These are phyloP conservation scores for Hypholoma fasciculare DNA, from an alignment of 768 basidiomycete species.

Conservation along the genomic window DNA sequence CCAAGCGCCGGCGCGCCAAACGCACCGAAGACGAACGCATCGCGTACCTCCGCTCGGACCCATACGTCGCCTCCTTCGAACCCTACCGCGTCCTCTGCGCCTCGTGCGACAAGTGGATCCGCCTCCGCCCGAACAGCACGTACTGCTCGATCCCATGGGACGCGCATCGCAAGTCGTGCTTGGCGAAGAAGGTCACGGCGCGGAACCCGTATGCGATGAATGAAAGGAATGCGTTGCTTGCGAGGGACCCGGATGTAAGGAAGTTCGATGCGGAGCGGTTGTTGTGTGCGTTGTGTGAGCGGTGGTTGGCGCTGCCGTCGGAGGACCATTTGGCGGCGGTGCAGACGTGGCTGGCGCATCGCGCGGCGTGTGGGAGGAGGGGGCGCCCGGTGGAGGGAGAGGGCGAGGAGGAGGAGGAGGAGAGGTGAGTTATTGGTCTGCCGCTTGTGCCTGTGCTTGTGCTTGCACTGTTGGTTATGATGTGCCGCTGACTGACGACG, in stretches of 20 bases:
- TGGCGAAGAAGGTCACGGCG: slow-evolving; percentile 67
- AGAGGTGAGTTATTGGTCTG: too few species aligned
- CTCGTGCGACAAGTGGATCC: slow-evolving; percentile 83
- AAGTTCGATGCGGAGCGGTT: slow-evolving; percentile 76
- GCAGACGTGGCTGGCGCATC: slow-evolving; percentile 66
- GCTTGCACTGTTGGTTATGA: too few species aligned
- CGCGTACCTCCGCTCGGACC: slow-evolving; percentile 66
- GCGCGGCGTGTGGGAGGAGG: slow-evolving; percentile 45
- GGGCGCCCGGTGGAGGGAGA: too few species aligned
- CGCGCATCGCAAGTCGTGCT: slow-evolving; percentile 79
- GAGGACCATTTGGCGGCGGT: slow-evolving; percentile 64
- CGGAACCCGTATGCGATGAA: slow-evolving; percentile 62
- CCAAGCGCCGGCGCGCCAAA: slow-evolving; percentile 72
- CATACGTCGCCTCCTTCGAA: slow-evolving; percentile 80
- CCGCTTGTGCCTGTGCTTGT: too few species aligned
- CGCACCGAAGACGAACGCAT: slow-evolving; percentile 79
- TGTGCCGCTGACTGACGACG: too few species aligned
- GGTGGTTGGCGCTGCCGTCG: slow-evolving; percentile 61
- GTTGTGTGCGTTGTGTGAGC: slow-evolving; percentile 67
- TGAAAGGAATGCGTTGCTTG: slow-evolving; percentile 56
- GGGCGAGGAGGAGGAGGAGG: too few species aligned
- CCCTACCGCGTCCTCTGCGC: slow-evolving; percentile 79
- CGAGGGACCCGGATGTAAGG: slow-evolving; percentile 69
- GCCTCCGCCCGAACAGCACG: slow-evolving; percentile 82
- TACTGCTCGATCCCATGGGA: slow-evolving; percentile 91